These are phyloP conservation scores for Raddia distichophylla DNA, from an alignment of 176 grass and related monocot species.

Conservation along the genomic window DNA sequence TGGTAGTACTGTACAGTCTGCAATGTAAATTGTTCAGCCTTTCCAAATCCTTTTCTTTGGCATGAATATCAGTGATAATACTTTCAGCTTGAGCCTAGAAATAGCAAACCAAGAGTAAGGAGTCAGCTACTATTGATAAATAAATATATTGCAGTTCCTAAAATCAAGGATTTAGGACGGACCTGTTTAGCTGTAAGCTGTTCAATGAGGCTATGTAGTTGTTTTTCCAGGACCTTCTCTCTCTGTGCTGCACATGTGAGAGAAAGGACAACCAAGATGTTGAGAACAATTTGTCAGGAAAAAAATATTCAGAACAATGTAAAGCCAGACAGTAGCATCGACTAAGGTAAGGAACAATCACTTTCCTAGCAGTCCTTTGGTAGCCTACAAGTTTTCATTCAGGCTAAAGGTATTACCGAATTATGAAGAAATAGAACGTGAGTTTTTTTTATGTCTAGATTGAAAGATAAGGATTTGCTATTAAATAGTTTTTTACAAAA, in stretches of 20 bases:
- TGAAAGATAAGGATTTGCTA: not conserved
- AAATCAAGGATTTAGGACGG: constrained; percentile 12
- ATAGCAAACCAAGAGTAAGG: constrained; percentile 2
- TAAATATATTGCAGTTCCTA: not conserved
- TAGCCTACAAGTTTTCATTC: not conserved
- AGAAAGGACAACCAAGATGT: constrained; percentile 20
- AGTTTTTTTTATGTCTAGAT: constrained; percentile 13
- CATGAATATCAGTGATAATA: constrained; percentile 58
- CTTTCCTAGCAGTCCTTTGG: constrained; percentile 14
- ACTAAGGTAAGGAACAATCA: not conserved
- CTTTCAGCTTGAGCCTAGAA: constrained; percentile 81
- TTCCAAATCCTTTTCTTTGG: constrained; percentile 86
- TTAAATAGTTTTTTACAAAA: not conserved
- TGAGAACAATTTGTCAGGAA: not conserved
- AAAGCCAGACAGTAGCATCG: not conserved
- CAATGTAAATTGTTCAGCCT: constrained; percentile 55
- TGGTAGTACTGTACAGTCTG: constrained; percentile 41
- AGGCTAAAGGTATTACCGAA: constrained; percentile 15
- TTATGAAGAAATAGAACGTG: not conserved
- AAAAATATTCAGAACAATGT: not conserved
- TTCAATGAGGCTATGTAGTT: constrained; percentile 85
- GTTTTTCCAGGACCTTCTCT: constrained; percentile 91
- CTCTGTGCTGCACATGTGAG: constrained; percentile 69
- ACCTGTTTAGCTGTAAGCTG: constrained; percentile 95
- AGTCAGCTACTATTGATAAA: not conserved